Conservation (phyloP, 495 filamentous ascomycete genomes). For the Penicillium ucsense region DNA sequence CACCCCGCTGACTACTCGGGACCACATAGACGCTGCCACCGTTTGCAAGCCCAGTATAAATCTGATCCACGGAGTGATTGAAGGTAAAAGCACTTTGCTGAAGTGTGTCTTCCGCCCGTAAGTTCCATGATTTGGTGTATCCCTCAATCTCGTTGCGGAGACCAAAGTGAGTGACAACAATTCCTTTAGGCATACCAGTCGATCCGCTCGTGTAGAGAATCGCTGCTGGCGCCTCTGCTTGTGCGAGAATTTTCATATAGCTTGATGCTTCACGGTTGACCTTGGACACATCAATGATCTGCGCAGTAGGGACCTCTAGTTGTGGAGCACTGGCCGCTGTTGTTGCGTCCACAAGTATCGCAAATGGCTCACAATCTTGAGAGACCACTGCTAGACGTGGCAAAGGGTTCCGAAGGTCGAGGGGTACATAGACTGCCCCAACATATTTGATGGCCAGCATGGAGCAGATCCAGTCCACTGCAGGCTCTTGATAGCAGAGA, state of each 20-base stretch:
- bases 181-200: slow-evolving; percentile 26
- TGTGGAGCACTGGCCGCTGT: not conserved
- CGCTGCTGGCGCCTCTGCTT: slow-evolving; percentile 4
- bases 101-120: slow-evolving; percentile 8
- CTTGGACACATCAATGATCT: not conserved
- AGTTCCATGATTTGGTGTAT: slow-evolving; percentile 2
- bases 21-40: slow-evolving; percentile 22
- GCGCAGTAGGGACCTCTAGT: not conserved
- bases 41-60: slow-evolving; percentile 14
- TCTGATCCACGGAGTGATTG: slow-evolving; percentile 21
- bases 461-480: slow-evolving; percentile 34
- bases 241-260: not conserved
- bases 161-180: slow-evolving; percentile 17
- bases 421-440: slow-evolving; percentile 42
- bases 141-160: slow-evolving; percentile 21
- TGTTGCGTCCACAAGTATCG: slow-evolving; percentile 4
- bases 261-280: not conserved
- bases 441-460: slow-evolving; percentile 41
- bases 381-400: slow-evolving; percentile 17
- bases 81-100: slow-evolving; percentile 31
- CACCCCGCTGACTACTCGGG: slow-evolving; percentile 10
- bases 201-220: slow-evolving; percentile 33
- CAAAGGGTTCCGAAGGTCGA: slow-evolving; percentile 33
- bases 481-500: slow-evolving; percentile 15
- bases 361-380: slow-evolving; percentile 10